Evolutionary conservation across 129 eudicot species (phyloP), one percentile per base, ranked within the genome.

Genomic region (Helianthus tuberosus): DNA sequence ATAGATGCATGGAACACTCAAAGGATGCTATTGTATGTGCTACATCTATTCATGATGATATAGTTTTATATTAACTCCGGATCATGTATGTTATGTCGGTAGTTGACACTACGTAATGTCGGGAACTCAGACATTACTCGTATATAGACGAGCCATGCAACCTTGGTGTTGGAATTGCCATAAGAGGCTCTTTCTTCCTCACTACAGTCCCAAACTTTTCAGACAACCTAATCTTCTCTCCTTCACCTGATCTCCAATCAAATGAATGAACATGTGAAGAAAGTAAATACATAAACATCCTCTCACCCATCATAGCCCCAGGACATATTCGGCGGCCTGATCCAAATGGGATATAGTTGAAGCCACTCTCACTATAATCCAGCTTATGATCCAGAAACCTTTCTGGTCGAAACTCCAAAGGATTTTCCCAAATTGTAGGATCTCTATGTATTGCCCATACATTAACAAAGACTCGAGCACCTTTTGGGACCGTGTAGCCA

Each of bases 201-300:
- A 80, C 55, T 64, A 87, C 89, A 12, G 82, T 80, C 64, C 89
- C 89, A 73, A 87, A 87, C 79, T 87, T 87, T 69, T 84, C 88
- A 0, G 83, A 53, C 0, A 81, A 5, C 25, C 81, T 79, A 13
- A 64, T 25, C 2, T 79, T 60, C 53, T 75, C 85, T 23, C 81
- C 89, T 5, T 54, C 58, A 0, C 73, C 76, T 49, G 76, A 74
- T 54, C 76, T 61, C 88, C 88, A 87, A 35, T 87, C 83, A 27
- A 87, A 87, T 0, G 85, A 81, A 79, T 87, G 92, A 29, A 87
- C 1, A 25, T 84, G 78, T 16, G 91, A 84, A 2, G 83, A 84
- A 14, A 87, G 75, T 29, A 81, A 53, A 59, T 41, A 71, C 86
- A 87, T 68, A 55, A 84, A 72, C 92, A 82, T 73, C 25, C 81